Evolutionary conservation across 176 grass and related monocot genomes (phyloP).

Genomic region (Calamus simplicifolius): DNA sequence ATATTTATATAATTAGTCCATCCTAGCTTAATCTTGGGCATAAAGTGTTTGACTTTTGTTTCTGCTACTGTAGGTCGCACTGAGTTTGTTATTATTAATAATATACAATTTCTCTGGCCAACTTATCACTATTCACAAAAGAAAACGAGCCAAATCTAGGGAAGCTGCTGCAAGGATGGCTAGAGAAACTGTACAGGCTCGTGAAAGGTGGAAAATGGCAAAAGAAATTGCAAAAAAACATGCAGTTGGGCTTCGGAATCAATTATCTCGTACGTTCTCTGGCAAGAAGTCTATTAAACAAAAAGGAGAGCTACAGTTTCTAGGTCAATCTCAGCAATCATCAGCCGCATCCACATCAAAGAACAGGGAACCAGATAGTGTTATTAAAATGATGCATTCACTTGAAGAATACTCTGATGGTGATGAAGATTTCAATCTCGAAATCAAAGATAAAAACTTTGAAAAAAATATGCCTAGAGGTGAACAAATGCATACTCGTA

Average conservation of each 20-base stretch:
- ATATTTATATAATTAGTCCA: not conserved
- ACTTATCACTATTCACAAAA: constrained; percentile 52
- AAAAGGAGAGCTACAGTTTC: constrained; percentile 16
- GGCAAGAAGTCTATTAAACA: constrained; percentile 33
- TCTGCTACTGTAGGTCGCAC: constrained; percentile 32
- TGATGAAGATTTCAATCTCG: not conserved
- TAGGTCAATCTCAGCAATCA: constrained; percentile 21
- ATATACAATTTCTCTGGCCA: constrained; percentile 90
- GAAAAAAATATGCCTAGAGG: constrained; percentile 38
- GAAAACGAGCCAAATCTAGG: constrained; percentile 63
- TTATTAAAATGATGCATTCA: constrained; percentile 19
- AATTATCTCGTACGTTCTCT: constrained; percentile 56
- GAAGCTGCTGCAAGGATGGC: constrained; percentile 59
- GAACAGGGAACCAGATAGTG: constrained; percentile 8
- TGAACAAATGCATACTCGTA: constrained; percentile 56
- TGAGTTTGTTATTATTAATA: constrained; percentile 52
- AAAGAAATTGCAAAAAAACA: constrained; percentile 42
- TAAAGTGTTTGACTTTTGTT: not conserved
- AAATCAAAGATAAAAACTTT: constrained; percentile 23
- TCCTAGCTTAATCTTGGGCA: not conserved
- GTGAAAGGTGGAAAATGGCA: constrained; percentile 58
- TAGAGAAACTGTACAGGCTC: constrained; percentile 55
- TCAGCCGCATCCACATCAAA: constrained; percentile 30
- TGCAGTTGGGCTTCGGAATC: constrained; percentile 29
- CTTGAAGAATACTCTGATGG: constrained; percentile 4